Base-by-base conservation (phyloP, 2,329 filamentous ascomycete genomes). In the Alternaria viburni region DNA sequence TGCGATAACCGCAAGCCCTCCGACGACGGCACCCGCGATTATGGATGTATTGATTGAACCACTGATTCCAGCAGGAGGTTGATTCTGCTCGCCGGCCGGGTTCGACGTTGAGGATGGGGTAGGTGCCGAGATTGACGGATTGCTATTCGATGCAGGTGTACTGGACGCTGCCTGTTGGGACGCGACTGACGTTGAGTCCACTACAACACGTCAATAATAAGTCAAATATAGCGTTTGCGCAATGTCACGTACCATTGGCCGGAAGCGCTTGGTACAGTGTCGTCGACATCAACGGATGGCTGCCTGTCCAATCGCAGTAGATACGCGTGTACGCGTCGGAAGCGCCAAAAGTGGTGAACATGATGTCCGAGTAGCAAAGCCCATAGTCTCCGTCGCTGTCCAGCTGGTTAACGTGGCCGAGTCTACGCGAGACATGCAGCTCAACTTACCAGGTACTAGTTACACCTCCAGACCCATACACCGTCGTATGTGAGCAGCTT, bases 221-320 rank as follows among this genome's bases (percentile, higher is more conserved):
- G 6, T 23, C 13, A 6, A 9, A 2, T 5, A 5, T 26, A 15
- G 19, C 12, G 0, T 21, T 28, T 6, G 21, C 11, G n/a, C 9
- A 9, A 25, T n/a, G 21, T 11, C 13, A 26, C 45, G 13, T 58
- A 58, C 55, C 55, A 23, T 50, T 50, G n/a, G 21, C 23, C 10
- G 55, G 55, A 43, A 51, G 45, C 25, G 41, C 23, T 19, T 58
- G n/a, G 23, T 58, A 58, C 0, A 58, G 21, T 28, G 44, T 58
- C n/a, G 28, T 58, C n/a, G 45, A 41, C 28, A 58, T n/a, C 6
- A 41, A 47, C 23, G 25, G 11, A 43, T 58, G 55, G 11, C 30
- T 17, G n/a, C 45, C 55, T 12, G 55, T 58, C 45, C 55, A 58
- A 19, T 58, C 55, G 30, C 55, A 58, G n/a, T 58, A 58, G 11